These are phyloP conservation scores for Emericellopsis atlantica DNA, from an alignment of 2,329 filamentous ascomycete species.

Conservation along the genomic window DNA sequence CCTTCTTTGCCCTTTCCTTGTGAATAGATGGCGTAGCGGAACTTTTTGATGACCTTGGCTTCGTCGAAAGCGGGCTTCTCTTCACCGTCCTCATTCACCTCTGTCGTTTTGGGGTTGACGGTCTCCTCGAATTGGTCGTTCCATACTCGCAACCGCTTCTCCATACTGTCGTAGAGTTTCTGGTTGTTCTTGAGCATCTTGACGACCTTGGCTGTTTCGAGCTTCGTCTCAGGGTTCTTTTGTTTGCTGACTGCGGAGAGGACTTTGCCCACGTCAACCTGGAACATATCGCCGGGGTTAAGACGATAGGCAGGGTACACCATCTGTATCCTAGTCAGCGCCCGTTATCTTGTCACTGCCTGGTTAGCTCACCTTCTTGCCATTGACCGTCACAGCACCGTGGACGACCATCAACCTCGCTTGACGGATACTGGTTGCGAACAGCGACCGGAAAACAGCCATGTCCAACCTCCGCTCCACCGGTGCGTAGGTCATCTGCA, in stretches of 20 bases:
- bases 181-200: conserved; percentile 28
- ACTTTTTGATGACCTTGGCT: neutral
- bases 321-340: conserved; percentile 47
- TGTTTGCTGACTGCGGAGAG: conserved; percentile 73
- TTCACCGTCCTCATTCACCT: neutral
- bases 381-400: conserved; percentile 89
- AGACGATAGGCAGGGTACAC: conserved; percentile 81
- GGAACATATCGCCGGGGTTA: conserved; percentile 97
- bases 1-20: conserved; percentile 10
- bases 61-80: neutral
- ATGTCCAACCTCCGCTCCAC: conserved; percentile 84
- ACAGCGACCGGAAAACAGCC: conserved; percentile 87
- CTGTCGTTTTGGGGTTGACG: neutral
- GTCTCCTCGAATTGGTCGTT: conserved; percentile 1
- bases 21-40: too few relatives aligned
- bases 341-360: neutral
- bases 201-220: conserved; percentile 9
- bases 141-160: neutral
- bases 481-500: conserved; percentile 91
- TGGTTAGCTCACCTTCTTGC: conserved; percentile 58
- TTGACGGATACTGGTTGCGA: conserved; percentile 85
- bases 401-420: conserved; percentile 91
- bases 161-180: conserved; percentile 5
- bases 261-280: conserved; percentile 81
- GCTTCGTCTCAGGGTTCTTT: conserved; percentile 28